phyloP scores from a whole-genome alignment of 139 green algal genomes.

The Chlorella sp. region DNA sequence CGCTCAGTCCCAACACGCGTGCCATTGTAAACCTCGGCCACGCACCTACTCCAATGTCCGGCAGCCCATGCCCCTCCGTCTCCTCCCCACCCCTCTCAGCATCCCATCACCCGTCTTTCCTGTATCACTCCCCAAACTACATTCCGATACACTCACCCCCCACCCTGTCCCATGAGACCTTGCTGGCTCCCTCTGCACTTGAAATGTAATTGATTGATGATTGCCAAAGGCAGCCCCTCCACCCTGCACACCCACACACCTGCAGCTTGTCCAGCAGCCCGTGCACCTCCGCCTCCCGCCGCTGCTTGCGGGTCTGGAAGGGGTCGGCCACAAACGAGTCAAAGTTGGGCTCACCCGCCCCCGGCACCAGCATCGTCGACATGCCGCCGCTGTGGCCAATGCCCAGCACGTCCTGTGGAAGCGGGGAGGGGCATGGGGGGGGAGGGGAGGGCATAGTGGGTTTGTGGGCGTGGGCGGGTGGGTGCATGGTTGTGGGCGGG shows the following conservation, averaged over 20 bases:
- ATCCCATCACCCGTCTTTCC: neutral
- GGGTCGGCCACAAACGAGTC: constrained; percentile 97
- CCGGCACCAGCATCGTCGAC: constrained; percentile 90
- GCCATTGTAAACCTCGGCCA: too few species aligned
- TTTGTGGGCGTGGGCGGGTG: neutral
- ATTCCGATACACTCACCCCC: neutral
- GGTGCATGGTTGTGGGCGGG: too few species aligned
- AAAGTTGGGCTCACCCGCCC: constrained; percentile 97
- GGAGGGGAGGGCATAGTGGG: neutral
- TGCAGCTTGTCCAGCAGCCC: constrained; percentile 98
- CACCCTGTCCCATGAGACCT: too few species aligned
- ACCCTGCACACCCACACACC: too few species aligned
- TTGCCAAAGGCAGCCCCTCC: too few species aligned
- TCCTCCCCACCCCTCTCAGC: neutral
- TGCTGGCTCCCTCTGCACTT: too few species aligned
- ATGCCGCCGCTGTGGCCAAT: constrained; percentile 77
- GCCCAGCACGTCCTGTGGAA: constrained; percentile 82
- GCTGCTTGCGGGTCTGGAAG: constrained; percentile 76
- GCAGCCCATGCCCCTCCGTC: neutral
- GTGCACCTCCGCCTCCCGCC: constrained; percentile 91
- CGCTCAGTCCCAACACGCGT: neutral
- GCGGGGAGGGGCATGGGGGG: neutral
- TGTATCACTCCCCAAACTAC: neutral
- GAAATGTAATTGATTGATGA: too few species aligned
- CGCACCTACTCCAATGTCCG: too few species aligned